Conservation (phyloP, 1,284 basidiomycete genomes). For the Puccinia polysora region DNA sequence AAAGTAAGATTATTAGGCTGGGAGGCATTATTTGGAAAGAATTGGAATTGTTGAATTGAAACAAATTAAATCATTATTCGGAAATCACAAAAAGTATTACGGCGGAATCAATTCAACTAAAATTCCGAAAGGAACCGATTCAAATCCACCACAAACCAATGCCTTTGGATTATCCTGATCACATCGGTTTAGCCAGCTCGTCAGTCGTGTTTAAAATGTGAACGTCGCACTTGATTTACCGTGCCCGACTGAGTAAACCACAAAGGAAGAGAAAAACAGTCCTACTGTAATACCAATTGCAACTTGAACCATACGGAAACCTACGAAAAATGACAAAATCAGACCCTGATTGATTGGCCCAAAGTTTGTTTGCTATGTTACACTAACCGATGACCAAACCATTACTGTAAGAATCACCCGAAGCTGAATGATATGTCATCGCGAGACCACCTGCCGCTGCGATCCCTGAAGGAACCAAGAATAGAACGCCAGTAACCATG, state of each 20-base stretch:
- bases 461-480: constrained; percentile 65
- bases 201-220: constrained; percentile 68
- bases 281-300: constrained; percentile 85
- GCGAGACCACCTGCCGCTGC: constrained; percentile 72
- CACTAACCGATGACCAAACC: constrained; percentile 52
- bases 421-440: constrained; percentile 63
- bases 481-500: constrained; percentile 44
- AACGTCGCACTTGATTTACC: constrained; percentile 77
- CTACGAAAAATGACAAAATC: constrained; percentile 44
- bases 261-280: constrained; percentile 77
- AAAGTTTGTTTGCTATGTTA: not conserved
- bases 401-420: constrained; percentile 55
- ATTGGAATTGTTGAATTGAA: too few relatives aligned
- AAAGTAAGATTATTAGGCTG: too few relatives aligned
- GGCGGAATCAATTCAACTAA: too few relatives aligned
- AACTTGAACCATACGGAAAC: constrained; percentile 68
- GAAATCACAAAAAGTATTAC: too few relatives aligned
- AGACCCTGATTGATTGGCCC: not conserved
- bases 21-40: too few relatives aligned
- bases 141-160: too few relatives aligned
- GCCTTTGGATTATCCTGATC: too few relatives aligned
- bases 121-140: too few relatives aligned
- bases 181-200: too few relatives aligned
- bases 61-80: too few relatives aligned
- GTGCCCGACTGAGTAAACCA: constrained; percentile 77